Conservation (phyloP, 169 alveolate species). For the Toxoplasma gondii region DNA sequence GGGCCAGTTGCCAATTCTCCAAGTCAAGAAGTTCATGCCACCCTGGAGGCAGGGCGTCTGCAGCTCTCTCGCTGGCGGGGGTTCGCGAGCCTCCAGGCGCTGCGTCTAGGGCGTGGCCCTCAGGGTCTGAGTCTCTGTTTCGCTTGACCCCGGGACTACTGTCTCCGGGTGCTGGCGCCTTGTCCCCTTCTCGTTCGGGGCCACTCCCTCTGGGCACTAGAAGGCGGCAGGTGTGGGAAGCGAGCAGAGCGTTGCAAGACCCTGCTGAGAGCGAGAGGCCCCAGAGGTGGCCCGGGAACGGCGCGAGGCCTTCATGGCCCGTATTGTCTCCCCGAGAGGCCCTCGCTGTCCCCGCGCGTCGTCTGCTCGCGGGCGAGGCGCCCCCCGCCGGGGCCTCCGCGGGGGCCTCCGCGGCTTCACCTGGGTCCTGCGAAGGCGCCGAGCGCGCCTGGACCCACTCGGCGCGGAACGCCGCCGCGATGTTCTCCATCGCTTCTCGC, state of each 20-base stretch:
- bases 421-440: background rate
- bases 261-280: slow-evolving; percentile 46
- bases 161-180: background rate
- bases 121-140: background rate
- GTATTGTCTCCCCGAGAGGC: background rate
- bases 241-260: slow-evolving; percentile 42
- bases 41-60: background rate
- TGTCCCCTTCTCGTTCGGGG: background rate
- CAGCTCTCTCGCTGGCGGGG: background rate
- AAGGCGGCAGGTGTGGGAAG: background rate
- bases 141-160: background rate
- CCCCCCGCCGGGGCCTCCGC: background rate
- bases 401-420: background rate
- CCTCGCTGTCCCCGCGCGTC: background rate
- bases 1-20: background rate
- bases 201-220: background rate
- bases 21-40: background rate
- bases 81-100: background rate
- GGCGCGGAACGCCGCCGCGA: background rate
- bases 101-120: background rate
- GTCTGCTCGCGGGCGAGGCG: background rate
- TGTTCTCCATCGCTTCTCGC: background rate
- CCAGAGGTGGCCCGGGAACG: slow-evolving; percentile 36
- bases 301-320: background rate
- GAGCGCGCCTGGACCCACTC: background rate